phyloP scores from a whole-genome alignment of 148 eudicot species.

The Talinum fruticosum region DNA sequence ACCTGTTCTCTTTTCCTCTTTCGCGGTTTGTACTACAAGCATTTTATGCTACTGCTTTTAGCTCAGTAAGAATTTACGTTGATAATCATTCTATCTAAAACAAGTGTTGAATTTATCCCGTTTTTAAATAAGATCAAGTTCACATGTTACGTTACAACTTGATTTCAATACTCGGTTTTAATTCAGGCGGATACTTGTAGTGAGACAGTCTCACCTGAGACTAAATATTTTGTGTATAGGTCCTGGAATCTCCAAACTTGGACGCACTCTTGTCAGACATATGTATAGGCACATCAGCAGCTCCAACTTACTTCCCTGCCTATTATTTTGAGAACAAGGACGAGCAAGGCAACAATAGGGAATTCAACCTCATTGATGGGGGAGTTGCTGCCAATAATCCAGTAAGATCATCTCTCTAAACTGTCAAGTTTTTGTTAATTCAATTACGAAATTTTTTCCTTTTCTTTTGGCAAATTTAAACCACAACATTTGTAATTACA shows the following conservation, averaged over 20 bases:
- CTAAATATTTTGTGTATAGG: conserved; percentile 9
- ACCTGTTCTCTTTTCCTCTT: conserved; percentile 47
- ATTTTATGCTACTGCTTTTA: not conserved
- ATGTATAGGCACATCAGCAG: conserved; percentile 67
- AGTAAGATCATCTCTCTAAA: conserved; percentile 23
- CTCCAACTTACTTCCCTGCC: conserved; percentile 64
- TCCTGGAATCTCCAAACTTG: conserved; percentile 17
- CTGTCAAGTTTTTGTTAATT: too few species aligned
- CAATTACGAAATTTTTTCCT: not conserved
- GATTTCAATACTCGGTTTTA: too few species aligned
- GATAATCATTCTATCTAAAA: not conserved
- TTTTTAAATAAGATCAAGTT: too few species aligned
- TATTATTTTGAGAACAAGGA: conserved; percentile 43
- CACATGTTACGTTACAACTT: too few species aligned
- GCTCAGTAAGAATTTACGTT: too few species aligned
- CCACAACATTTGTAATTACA: too few species aligned
- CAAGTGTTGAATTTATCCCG: not conserved
- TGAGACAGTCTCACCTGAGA: too few species aligned
- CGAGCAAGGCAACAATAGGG: conserved; percentile 23
- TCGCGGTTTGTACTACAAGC: conserved; percentile 18
- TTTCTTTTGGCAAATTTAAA: not conserved
- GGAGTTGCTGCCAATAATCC: conserved; percentile 69
- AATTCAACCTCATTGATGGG: conserved; percentile 67
- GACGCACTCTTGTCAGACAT: conserved; percentile 51
- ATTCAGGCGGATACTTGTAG: too few species aligned